phyloP scores from a whole-genome alignment of 371 early-diverging fungal genomes.

The Actinomortierella wolfii region DNA sequence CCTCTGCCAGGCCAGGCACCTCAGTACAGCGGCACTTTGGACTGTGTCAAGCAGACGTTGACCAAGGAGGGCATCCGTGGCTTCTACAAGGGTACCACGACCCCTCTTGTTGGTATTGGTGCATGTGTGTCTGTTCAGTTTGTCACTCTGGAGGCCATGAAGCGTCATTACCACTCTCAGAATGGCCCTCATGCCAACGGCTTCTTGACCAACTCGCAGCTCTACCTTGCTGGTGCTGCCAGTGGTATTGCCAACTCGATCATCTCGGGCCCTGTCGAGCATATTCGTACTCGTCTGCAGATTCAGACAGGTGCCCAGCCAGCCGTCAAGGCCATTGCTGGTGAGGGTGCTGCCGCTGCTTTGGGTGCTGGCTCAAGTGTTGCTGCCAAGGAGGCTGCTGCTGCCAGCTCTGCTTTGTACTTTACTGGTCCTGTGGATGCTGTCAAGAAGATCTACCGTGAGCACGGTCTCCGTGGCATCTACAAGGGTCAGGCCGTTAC shows the following conservation, averaged over 20 bases:
- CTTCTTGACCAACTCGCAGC: slow-evolving; percentile 64
- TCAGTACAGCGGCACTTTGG: slow-evolving; percentile 71
- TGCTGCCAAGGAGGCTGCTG: slow-evolving; percentile 21
- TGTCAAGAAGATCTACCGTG: slow-evolving; percentile 71
- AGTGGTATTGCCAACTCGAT: slow-evolving; percentile 85
- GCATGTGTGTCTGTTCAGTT: slow-evolving; percentile 86
- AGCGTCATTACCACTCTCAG: slow-evolving; percentile 60
- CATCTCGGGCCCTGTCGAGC: slow-evolving; percentile 85
- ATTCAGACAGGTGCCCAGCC: slow-evolving; percentile 59
- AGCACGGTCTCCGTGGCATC: slow-evolving; percentile 72
- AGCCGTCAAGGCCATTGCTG: slow-evolving; percentile 13
- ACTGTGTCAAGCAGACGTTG: slow-evolving; percentile 75
- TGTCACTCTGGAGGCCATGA: slow-evolving; percentile 73
- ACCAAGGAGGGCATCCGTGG: slow-evolving; percentile 74
- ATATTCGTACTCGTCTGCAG: slow-evolving; percentile 80
- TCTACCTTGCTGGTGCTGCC: slow-evolving; percentile 79
- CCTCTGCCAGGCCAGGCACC: slow-evolving; percentile 58
- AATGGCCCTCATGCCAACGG: slow-evolving; percentile 53
- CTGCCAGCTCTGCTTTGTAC: slow-evolving; percentile 30
- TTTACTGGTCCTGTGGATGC: slow-evolving; percentile 78
- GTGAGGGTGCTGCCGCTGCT: slow-evolving; percentile 3
- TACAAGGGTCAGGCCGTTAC: slow-evolving; percentile 86
- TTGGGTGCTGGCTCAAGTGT: slow-evolving; percentile 7
- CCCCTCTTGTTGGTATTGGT: slow-evolving; percentile 80
- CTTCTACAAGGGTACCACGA: slow-evolving; percentile 83